phyloP scores from a whole-genome alignment of 164 flowering plant genomes.

The Chloranthus sessilifolius region DNA sequence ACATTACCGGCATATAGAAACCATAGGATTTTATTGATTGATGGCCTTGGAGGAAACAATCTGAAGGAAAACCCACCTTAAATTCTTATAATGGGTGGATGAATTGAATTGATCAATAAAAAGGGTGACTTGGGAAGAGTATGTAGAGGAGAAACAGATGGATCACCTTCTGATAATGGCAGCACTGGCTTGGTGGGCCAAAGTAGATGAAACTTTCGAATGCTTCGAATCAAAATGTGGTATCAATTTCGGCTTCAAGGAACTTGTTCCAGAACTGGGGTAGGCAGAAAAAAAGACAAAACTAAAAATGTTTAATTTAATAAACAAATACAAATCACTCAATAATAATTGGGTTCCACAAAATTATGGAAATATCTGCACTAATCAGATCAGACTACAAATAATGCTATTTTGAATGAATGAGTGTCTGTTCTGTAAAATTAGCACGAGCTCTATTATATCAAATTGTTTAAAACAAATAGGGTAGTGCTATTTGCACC shows the following conservation, averaged over 20 bases:
- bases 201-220: constrained; percentile 24
- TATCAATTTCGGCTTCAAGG: constrained; percentile 36
- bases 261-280: constrained; percentile 33
- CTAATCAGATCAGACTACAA: no score
- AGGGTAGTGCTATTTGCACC: no score
- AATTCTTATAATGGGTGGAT: no score
- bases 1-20: constrained; percentile 34
- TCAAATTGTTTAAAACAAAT: no score
- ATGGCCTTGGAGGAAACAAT: constrained; percentile 30
- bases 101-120: neutral
- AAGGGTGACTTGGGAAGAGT: no score
- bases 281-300: neutral
- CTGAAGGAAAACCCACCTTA: constrained; percentile 16
- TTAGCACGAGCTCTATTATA: no score
- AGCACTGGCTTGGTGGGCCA: constrained; percentile 27
- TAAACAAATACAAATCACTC: no score
- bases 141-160: neutral
- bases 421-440: no score
- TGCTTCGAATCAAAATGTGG: constrained; percentile 37
- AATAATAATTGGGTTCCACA: no score
- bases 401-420: no score
- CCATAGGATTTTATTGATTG: constrained; percentile 26
- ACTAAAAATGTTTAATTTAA: no score
- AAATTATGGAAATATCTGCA: no score
- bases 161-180: constrained; percentile 28